Evolutionary conservation across 2,329 filamentous ascomycete species (phyloP).

Genomic region (Sporothrix phasma): DNA sequence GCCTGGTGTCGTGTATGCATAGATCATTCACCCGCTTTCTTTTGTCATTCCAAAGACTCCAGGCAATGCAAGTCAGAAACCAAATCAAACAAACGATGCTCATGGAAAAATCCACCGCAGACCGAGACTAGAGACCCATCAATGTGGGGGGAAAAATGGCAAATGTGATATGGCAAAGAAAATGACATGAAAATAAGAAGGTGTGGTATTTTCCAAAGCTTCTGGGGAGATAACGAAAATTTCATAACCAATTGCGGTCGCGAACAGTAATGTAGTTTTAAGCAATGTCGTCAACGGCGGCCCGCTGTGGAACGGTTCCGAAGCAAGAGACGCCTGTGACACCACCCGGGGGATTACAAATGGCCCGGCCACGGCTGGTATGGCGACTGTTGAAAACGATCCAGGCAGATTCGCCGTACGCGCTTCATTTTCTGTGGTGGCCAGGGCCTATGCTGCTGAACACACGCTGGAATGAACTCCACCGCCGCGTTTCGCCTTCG

Average conservation of each 20-base stretch:
- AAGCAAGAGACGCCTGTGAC: not conserved
- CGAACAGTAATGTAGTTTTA: not conserved
- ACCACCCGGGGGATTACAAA: not conserved
- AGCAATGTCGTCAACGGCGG: constrained; percentile 8
- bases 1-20: constrained; percentile 11
- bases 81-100: not conserved
- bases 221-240: not conserved
- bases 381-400: not conserved
- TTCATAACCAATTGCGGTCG: constrained; percentile 10
- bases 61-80: constrained; percentile 13
- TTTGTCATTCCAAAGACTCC: constrained; percentile 14
- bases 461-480: constrained; percentile 33
- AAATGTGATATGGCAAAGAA: not conserved
- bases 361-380: not conserved
- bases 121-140: not conserved
- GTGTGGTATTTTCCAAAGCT: not conserved
- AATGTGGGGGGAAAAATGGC: not conserved
- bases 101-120: not conserved
- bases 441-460: constrained; percentile 23
- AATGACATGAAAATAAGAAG: not conserved
- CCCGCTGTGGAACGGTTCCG: not conserved
- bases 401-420: not conserved
- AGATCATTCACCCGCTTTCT: not conserved
- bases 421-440: not conserved
- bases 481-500: constrained; percentile 22